phyloP scores from a whole-genome alignment of 352 stramenopile species.

The Phytophthora hybrid region DNA sequence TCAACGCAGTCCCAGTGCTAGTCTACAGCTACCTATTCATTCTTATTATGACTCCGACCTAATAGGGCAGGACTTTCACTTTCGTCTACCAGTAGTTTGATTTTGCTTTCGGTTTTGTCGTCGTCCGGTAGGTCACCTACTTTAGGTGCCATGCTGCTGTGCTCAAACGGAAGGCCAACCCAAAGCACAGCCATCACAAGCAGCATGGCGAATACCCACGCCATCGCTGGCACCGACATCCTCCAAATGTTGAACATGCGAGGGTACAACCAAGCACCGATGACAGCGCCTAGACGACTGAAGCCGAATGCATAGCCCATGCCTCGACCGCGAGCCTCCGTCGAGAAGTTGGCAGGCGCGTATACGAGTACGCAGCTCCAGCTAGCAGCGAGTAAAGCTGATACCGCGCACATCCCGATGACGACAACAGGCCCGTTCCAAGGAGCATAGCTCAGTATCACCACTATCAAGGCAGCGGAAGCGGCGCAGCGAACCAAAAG shows the following conservation, averaged over 20 bases:
- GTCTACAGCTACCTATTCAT: neutral
- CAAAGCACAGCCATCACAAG: slow-evolving; percentile 10
- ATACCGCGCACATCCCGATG: slow-evolving; percentile 14
- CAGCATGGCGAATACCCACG: slow-evolving; percentile 26
- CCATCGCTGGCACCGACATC: slow-evolving; percentile 26
- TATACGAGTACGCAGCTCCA: slow-evolving; percentile 36
- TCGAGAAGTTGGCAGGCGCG: slow-evolving; percentile 21
- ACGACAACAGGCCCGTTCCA: slow-evolving; percentile 19
- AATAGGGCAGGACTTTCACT: neutral
- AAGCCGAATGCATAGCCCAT: slow-evolving; percentile 27
- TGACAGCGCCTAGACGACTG: slow-evolving; percentile 20
- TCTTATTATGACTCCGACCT: neutral
- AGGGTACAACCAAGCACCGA: slow-evolving; percentile 31
- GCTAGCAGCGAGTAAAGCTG: slow-evolving; percentile 21
- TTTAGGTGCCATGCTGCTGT: neutral
- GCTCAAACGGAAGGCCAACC: neutral
- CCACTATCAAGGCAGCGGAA: neutral
- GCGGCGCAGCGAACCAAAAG: slow-evolving; percentile 16
- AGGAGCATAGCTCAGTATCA: slow-evolving; percentile 12
- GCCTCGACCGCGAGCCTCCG: slow-evolving; percentile 19
- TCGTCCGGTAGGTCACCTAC: neutral
- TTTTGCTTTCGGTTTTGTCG: neutral
- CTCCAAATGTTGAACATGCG: slow-evolving; percentile 40
- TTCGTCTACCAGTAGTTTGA: neutral
- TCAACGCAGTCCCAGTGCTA: too few relatives aligned